These are phyloP conservation scores for Dipteronia sinensis DNA, from an alignment of 345 rosid species.

Conservation along the genomic window DNA sequence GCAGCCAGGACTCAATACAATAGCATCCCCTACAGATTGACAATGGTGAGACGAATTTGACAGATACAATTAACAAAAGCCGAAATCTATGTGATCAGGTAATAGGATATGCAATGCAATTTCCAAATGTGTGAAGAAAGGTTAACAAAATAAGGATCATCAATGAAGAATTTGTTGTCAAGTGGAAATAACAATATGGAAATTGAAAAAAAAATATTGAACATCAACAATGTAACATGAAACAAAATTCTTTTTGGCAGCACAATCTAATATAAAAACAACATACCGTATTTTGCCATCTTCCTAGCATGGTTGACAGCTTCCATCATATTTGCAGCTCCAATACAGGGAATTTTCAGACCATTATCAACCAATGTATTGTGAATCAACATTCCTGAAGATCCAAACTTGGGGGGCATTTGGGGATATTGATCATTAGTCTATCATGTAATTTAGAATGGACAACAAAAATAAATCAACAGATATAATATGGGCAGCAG, in stretches of 20 bases:
- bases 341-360: slow-evolving; percentile 35
- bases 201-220: not conserved
- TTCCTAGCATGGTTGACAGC: slow-evolving; percentile 31
- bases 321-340: slow-evolving; percentile 27
- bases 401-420: slow-evolving; percentile 35
- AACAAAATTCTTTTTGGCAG: not conserved
- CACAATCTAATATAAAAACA: not conserved
- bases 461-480: not conserved
- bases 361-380: slow-evolving; percentile 30
- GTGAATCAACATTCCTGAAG: slow-evolving; percentile 29
- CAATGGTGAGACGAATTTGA: not conserved
- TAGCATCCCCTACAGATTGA: slow-evolving; percentile 28
- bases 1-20: slow-evolving; percentile 39
- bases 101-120: no score
- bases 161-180: not conserved
- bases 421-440: not conserved
- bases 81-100: not conserved
- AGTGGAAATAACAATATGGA: not conserved
- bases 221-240: not conserved
- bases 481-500: not conserved
- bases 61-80: not conserved
- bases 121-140: not conserved
- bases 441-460: not conserved
- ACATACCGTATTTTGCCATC: slow-evolving; percentile 32
- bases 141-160: not conserved